Evolutionary conservation across 75 land plant species (phyloP), one percentile per base, ranked within the genome.

Genomic region (Cunninghamia lanceolata): DNA sequence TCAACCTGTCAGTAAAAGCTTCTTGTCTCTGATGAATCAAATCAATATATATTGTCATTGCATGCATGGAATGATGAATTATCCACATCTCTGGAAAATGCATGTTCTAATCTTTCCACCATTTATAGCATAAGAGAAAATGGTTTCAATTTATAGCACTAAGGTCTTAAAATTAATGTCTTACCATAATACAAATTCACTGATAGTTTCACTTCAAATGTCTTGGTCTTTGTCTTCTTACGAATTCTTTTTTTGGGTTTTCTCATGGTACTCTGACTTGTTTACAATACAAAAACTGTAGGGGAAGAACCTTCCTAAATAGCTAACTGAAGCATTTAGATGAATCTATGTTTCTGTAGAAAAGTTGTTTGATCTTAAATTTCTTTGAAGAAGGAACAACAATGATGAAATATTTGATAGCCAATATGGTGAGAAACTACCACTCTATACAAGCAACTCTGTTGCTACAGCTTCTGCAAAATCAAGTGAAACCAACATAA

Each of bases 291-390:
- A n/a, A n/a, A n/a, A n/a, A n/a, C n/a, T n/a, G n/a, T n/a, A n/a
- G n/a, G n/a, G n/a, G n/a, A n/a, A n/a, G n/a, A 98, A 96, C 85
- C 98, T 92, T 56, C 98, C 98, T 90, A 96, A 96, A 40, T 95
- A 82, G 16, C 95, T 93, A 43, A 94, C 92, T 73, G 99, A 87
- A 82, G 89, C 53, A 4, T 92, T 92, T 46, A 90, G 92, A 47
- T 93, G 91, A 78, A 78, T 86, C 54, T 89, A 89, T 56, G 95
- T 94, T 47, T 93, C 89, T 53, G 93, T 90, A 77, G 88, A 83
- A 82, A 90, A 79, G 46, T 95, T 94, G 86, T 89, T 91, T 78
- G 94, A 83, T 87, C 91, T 95, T 11, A 98, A 82, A 73, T 92
- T 98, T 38, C 88, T 85, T 87, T 96, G 97, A 19, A 98, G 93